Base-by-base conservation (phyloP, 768 basidiomycete species). In the Tricholoma sp. region DNA sequence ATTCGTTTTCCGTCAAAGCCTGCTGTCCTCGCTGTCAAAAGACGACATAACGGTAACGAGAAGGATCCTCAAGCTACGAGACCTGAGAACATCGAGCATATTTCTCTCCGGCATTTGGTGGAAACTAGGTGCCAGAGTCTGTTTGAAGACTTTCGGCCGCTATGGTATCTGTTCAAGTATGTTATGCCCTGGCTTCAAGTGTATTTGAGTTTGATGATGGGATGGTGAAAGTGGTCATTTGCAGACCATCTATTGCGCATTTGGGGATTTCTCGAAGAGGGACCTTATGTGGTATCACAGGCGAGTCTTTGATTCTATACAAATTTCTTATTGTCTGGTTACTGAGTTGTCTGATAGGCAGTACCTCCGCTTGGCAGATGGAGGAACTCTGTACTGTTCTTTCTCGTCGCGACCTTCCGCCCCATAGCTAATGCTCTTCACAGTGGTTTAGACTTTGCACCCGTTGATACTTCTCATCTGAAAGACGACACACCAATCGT, bases 361-460 rank as follows among this genome's bases (percentile, higher is more conserved):
- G 67, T 72, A 70, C 64, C 65, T 87, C 29, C 72, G 73, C n/a
- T 66, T 82, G 9, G 65, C 71, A 15, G 85, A 87, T 59, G 85
- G 84, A 24, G 85, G 85, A 7, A 86, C 84, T 34, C 58, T 87
- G 85, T 86, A 62, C 59, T 80, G 66, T 10, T 49, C 2, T 13
- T 7, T 44, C 51, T 7, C 24, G 49, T 33, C 20, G 47, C 37
- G 36, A 18, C 13, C 20, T 32, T 47, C 15, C 17, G 54, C 51
- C 53, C 52, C 50, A 60, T 48, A 62, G 54, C 41, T 24, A 45
- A 41, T 53, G 4, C 29, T 20, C 29, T 59, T 41, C 18, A 3
- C 59, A 87, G 85, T 50, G 84, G 84, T 13, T 68, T 87, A 17
- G 85, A 87, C 65, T 83, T 84, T 62, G 77, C 84, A 31, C 81